These are phyloP conservation scores for Trichoderma guizhouense DNA, from an alignment of 2,329 filamentous ascomycete species.

Conservation along the genomic window DNA sequence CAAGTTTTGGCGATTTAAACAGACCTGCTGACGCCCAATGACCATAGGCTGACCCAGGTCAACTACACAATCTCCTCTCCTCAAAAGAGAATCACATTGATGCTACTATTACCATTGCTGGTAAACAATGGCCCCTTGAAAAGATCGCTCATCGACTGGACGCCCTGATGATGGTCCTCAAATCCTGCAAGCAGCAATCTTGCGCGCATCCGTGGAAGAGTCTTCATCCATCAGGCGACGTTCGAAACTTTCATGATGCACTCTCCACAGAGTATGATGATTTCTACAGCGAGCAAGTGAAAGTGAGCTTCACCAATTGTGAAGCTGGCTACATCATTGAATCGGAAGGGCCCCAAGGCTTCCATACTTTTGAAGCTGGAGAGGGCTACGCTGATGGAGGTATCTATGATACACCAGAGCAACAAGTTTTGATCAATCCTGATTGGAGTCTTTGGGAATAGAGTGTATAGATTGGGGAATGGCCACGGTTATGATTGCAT, in stretches of 20 bases:
- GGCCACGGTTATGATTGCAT: neutral
- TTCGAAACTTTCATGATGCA: slow-evolving; percentile 50
- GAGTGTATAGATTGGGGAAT: neutral
- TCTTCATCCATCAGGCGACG: slow-evolving; percentile 52
- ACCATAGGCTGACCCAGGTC: slow-evolving; percentile 48
- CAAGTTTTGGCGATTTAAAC: neutral
- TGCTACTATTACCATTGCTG: slow-evolving; percentile 30
- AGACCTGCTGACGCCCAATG: slow-evolving; percentile 4
- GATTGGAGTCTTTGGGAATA: slow-evolving; percentile 15
- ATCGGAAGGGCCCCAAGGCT: slow-evolving; percentile 51
- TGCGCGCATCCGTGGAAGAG: slow-evolving; percentile 56
- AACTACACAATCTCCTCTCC: slow-evolving; percentile 44
- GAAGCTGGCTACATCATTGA: slow-evolving; percentile 51
- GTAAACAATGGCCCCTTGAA: slow-evolving; percentile 24
- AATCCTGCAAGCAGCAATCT: slow-evolving; percentile 53
- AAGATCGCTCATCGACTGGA: slow-evolving; percentile 50
- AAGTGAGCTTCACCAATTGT: slow-evolving; percentile 52
- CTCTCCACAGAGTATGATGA: slow-evolving; percentile 45
- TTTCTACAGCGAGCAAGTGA: slow-evolving; percentile 47
- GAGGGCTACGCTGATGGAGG: neutral
- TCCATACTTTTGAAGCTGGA: neutral
- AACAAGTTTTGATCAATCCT: neutral
- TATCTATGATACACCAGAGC: neutral
- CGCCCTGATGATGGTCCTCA: slow-evolving; percentile 56
- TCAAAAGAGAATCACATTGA: slow-evolving; percentile 22